Percentiles rank a stretch among this genome's conserved stretches.
Conservation (phyloP, 2,329 filamentous ascomycete species). For the Colletotrichum sp. region DNA sequence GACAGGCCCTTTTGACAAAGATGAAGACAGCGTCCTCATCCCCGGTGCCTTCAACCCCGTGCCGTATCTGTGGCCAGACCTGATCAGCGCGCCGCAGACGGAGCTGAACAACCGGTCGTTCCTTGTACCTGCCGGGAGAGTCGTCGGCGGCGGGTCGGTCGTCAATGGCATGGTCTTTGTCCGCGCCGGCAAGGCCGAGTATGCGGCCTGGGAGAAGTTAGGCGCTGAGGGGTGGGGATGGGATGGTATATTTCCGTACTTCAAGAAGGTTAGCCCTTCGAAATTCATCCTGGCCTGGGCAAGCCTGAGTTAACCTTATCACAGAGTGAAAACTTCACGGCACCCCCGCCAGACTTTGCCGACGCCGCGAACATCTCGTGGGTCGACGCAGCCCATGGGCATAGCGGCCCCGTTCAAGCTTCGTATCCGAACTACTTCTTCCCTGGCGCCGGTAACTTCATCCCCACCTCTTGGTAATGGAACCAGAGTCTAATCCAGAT, state of each 20-base stretch:
- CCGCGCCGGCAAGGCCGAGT: slow-evolving; percentile 38
- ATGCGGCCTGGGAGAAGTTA: slow-evolving; percentile 47
- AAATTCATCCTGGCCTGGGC: too few species aligned
- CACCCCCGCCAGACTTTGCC: slow-evolving; percentile 7
- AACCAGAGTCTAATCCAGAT: rapidly evolving
- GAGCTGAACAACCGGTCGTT: slow-evolving; percentile 29
- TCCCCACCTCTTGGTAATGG: background rate
- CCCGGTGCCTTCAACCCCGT: slow-evolving; percentile 32
- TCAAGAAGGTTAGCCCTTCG: slow-evolving; percentile 35
- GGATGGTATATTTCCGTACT: slow-evolving; percentile 43
- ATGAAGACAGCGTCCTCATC: slow-evolving; percentile 30
- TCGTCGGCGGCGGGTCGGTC: slow-evolving; percentile 42
- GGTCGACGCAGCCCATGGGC: slow-evolving; percentile 27
- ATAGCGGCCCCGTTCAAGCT: slow-evolving; percentile 30
- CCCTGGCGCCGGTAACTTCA: slow-evolving; percentile 27
- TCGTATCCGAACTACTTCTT: slow-evolving; percentile 37
- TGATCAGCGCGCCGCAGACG: slow-evolving; percentile 27
- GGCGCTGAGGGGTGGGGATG: slow-evolving; percentile 48
- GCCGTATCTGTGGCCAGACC: slow-evolving; percentile 31
- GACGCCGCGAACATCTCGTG: slow-evolving; percentile 15
- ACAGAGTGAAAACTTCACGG: slow-evolving; percentile 23
- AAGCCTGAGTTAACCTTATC: background rate
- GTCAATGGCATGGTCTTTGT: slow-evolving; percentile 44
- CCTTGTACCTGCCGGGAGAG: slow-evolving; percentile 30
- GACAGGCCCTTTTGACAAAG: slow-evolving; percentile 28